Conservation (phyloP, 345 rosid genomes). For the Abelmoschus esculentus region DNA sequence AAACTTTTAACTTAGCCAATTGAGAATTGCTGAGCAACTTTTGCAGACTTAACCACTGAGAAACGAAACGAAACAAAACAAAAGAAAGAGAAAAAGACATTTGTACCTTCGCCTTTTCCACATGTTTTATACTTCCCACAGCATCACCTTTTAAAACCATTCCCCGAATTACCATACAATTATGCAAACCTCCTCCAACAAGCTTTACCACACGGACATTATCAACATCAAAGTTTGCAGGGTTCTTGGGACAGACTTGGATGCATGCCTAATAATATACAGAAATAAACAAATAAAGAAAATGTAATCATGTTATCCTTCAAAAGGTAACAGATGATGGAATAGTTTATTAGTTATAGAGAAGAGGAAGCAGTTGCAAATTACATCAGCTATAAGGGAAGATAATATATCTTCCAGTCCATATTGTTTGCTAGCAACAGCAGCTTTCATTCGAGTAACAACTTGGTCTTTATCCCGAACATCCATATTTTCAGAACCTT, state of each 20-base stretch:
- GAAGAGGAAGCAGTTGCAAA: constrained; percentile 5
- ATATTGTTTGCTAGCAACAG: constrained; percentile 97
- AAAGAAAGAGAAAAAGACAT: neutral
- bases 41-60: neutral
- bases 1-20: neutral
- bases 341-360: constrained; percentile 6
- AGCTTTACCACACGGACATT: constrained; percentile 91
- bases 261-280: constrained; percentile 65
- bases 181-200: constrained; percentile 81
- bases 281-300: neutral
- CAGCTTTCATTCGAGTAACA: constrained; percentile 69
- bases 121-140: constrained; percentile 68
- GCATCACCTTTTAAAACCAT: constrained; percentile 90
- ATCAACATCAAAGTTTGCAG: constrained; percentile 86
- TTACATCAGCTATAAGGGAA: constrained; percentile 72
- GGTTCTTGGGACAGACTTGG: constrained; percentile 96
- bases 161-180: constrained; percentile 66
- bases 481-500: constrained; percentile 92
- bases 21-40: neutral
- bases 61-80: neutral
- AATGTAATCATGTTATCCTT: neutral
- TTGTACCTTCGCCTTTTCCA: constrained; percentile 88
- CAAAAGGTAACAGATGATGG: neutral
- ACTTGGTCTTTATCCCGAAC: constrained; percentile 77
- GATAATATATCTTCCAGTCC: constrained; percentile 85